Conservation (phyloP, 345 rosid genomes). For the Rhodamnia rubescens region DNA sequence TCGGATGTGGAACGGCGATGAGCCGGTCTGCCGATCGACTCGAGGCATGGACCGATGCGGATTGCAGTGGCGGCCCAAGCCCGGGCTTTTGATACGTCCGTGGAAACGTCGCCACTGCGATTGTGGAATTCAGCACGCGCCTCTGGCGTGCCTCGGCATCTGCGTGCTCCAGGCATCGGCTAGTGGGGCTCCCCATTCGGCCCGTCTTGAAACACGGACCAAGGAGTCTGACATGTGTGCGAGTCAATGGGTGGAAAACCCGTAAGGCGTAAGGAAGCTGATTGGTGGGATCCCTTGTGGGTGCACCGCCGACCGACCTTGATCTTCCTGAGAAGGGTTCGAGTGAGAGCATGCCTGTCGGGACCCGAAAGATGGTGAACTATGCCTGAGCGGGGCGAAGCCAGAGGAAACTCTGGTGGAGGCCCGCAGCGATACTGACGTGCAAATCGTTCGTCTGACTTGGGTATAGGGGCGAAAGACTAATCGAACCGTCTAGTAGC, state of each 20-base stretch:
- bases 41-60: not conserved
- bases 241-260: constrained; percentile 22
- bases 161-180: not conserved
- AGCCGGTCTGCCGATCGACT: not conserved
- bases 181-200: constrained; percentile 24
- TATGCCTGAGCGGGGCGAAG: not conserved
- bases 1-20: not conserved
- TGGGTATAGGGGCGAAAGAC: too few relatives aligned
- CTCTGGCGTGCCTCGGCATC: not conserved
- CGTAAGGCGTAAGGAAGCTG: not conserved
- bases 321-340: too few relatives aligned
- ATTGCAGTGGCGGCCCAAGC: too few relatives aligned
- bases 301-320: too few relatives aligned
- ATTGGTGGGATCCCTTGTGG: not conserved
- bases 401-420: not conserved
- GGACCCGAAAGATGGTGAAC: too few relatives aligned
- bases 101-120: not conserved
- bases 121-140: not conserved
- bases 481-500: too few relatives aligned
- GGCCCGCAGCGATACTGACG: not conserved
- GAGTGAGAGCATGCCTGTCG: too few relatives aligned
- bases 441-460: not conserved
- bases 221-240: constrained; percentile 37
- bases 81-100: too few relatives aligned
- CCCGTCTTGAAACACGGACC: constrained; percentile 46